Base-by-base conservation (phyloP, 2,329 filamentous ascomycete species). In the Fusarium palustre region DNA sequence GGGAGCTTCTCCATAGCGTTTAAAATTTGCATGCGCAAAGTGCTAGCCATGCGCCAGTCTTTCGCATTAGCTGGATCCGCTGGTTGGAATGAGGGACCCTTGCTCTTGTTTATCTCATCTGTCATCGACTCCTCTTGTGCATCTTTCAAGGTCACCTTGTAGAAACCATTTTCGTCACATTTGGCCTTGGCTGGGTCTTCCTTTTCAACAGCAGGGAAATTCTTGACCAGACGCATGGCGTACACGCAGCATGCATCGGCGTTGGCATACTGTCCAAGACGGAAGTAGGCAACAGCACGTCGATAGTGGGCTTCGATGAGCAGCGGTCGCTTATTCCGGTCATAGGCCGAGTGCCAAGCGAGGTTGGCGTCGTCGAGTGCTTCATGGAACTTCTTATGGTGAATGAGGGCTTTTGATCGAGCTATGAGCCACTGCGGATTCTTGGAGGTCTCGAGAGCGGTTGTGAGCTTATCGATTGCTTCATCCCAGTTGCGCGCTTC, bases 221-320 rank as follows among this genome's bases (percentile, higher is more conserved):
- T 77, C 63, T 80, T 76, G 30, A 76, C 78, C 9, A 83, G 47
- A 7, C 78, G 72, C 77, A 84, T 82, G 33, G 84, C 81, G 84
- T 88, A 90, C 20, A 83, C 82, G 22, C 94, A 88, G 68, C 94
- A 88, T 70, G 89, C 87, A 61, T 90, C 86, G 1, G 94, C 91
- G 79, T 97, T 91, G 5, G 90, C 93, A 72, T 89, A 93, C 55
- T 88, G 85, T 34, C 87, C 88, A 41, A 94, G 82, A 49, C 90
- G 87, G 78, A 89, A 92, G 28, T 95, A 84, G 13, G 91, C 87
- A 15, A 97, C 88, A 7, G 88, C 92, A 38, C 95, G 88, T 71
- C 94, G 89, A 74, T 96, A 88, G 75, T 97, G 93, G 3, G 92
- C 91, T n/a, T 93, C 88, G 46, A 90, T 85, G 78, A 97, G 93